Percentiles rank a stretch among this genome's conserved stretches.
Evolutionary conservation across 2,329 filamentous ascomycete species (phyloP).

Genomic region (Myrmaecium sp.): DNA sequence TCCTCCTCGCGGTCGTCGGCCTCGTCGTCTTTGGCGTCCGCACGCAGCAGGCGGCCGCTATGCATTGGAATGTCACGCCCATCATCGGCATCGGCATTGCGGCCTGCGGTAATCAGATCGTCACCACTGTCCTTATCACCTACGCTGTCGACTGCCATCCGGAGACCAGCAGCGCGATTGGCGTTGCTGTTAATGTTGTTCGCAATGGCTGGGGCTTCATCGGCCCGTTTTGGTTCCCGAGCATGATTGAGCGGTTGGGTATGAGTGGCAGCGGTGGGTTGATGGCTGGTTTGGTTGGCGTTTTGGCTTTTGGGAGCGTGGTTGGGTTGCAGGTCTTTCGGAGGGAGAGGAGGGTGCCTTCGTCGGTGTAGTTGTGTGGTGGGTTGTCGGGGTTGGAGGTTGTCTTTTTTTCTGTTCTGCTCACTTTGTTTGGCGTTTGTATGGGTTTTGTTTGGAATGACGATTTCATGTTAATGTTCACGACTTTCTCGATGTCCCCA

Average conservation of each 20-base stretch:
- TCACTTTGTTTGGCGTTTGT: no score
- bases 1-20: conserved; percentile 33
- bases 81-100: conserved; percentile 34
- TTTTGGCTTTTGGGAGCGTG: conserved; percentile 10
- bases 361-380: no score
- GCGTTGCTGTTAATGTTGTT: conserved; percentile 41
- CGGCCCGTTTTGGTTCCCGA: conserved; percentile 25
- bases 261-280: conserved; percentile 20
- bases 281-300: conserved; percentile 16
- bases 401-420: no score
- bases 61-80: conserved; percentile 39
- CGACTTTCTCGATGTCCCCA: no score
- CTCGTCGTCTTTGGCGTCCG: conserved; percentile 38
- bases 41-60: conserved; percentile 24
- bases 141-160: conserved; percentile 43
- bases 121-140: conserved; percentile 43
- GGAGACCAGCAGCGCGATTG: conserved; percentile 35
- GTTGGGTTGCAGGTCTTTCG: no score
- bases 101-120: conserved; percentile 40
- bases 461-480: no score
- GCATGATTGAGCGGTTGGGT: conserved; percentile 22
- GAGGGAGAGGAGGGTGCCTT: no score
- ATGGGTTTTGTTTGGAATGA: no score
- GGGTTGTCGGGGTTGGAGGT: no score
- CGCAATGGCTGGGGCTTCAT: conserved; percentile 30